Evolutionary conservation across 2,329 filamentous ascomycete genomes (phyloP).

Genomic region (Diaporthe vexans): DNA sequence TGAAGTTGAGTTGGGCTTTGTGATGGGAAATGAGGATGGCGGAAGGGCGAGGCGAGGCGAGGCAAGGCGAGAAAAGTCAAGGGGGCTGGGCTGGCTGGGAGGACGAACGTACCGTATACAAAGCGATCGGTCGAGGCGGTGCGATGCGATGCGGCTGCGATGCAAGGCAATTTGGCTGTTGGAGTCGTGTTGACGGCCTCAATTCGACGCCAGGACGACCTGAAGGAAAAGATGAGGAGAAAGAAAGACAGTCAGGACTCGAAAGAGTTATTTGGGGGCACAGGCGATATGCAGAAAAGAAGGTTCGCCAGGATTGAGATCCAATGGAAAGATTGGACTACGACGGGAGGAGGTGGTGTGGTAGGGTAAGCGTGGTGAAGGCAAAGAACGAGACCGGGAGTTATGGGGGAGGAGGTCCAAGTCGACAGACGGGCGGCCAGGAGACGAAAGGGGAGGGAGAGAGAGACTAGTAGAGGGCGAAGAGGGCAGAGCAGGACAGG

Average conservation of each 20-base stretch:
- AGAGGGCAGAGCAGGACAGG: conserved; percentile 44
- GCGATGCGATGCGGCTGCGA: conserved; percentile 22
- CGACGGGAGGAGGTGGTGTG: conserved; percentile 33
- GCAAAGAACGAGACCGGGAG: conserved; percentile 36
- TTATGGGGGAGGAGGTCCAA: conserved; percentile 27
- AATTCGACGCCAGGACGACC: conserved; percentile 37
- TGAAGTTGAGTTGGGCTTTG: conserved; percentile 14
- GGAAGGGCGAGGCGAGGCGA: neutral
- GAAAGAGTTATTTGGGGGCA: conserved; percentile 32
- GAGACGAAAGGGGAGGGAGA: conserved; percentile 38
- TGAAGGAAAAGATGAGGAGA: conserved; percentile 29
- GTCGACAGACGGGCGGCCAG: conserved; percentile 25
- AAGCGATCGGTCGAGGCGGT: conserved; percentile 29
- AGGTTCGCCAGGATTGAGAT: conserved; percentile 38
- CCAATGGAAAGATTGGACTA: conserved; percentile 33
- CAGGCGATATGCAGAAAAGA: conserved; percentile 36
- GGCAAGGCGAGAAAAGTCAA: neutral
- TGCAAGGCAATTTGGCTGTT: conserved; percentile 18
- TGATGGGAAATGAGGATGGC: neutral
- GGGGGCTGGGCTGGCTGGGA: neutral
- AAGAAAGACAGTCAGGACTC: conserved; percentile 26
- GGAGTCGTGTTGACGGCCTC: conserved; percentile 27
- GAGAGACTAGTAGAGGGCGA: conserved; percentile 38
- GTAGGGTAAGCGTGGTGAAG: conserved; percentile 32
- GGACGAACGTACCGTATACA: conserved; percentile 29